Evolutionary conservation across 805 yeast genomes (phyloP), one percentile per base, ranked within the genome.

Genomic region (Starmera quercuum): DNA sequence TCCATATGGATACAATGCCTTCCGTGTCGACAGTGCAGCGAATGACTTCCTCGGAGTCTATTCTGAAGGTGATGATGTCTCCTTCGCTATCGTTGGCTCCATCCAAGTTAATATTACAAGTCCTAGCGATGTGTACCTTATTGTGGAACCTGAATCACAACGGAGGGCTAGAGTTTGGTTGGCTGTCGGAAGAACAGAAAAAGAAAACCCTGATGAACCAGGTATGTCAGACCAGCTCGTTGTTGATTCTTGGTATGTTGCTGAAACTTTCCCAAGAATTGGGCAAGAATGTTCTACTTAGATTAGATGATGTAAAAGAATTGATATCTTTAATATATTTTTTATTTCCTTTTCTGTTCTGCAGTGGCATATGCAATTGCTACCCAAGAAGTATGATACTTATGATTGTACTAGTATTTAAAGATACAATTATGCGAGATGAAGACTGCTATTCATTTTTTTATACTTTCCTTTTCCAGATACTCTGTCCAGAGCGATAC

Each of bases 401-500:
- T n/a, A n/a, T n/a, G n/a, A n/a, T 21, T 21, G 24, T 21, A 9
- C 24, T 21, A 9, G 24, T 21, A 21, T 21, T 9, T 21, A 21
- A n/a, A n/a, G n/a, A 21, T 9, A 21, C 24, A 21, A 21, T 21
- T 21, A 21, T 21, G 9, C 24, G 24, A 21, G 12, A 21, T 21
- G 11, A 21, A 21, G 24, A 21, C n/a, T 24, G 7, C 5, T 24
- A 24, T 9, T n/a, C 17, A 9, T 30, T 36, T 42, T 39, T 44
- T 42, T 31, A 71, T 63, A 29, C 84, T 73, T 54, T 83, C 90
- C 46, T 76, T 79, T 46, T 83, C 90, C 42, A 83, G 59, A 42
- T 73, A 83, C 32, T 82, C 90, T 1, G 90, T 82, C 92, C 92
- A 83, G 32, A 81, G 53, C 1, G 83, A 72, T 4, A 80, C 83